Conservation (phyloP, 495 filamentous ascomycete genomes). For the Patellaria atrata region DNA sequence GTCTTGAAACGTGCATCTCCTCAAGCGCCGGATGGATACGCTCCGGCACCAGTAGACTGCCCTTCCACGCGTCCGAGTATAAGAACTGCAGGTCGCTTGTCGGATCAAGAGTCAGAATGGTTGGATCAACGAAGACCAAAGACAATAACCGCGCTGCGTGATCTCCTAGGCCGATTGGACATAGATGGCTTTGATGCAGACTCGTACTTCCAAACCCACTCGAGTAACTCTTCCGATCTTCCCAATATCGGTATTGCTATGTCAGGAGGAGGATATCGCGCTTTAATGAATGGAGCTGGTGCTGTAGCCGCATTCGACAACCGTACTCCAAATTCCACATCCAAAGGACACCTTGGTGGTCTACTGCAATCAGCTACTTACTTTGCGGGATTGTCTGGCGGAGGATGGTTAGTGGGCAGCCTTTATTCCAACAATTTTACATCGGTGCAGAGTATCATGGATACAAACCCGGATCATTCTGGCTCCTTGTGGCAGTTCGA, state of each 20-base stretch:
- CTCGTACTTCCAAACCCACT: constrained; percentile 46
- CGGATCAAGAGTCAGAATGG: constrained; percentile 57
- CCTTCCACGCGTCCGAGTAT: constrained; percentile 35
- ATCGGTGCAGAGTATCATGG: constrained; percentile 47
- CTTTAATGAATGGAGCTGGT: constrained; percentile 79
- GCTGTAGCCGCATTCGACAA: constrained; percentile 73
- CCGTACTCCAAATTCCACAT: constrained; percentile 51
- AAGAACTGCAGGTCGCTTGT: constrained; percentile 42
- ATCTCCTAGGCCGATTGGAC: constrained; percentile 56
- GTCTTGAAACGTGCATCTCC: constrained; percentile 19
- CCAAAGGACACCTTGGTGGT: constrained; percentile 61
- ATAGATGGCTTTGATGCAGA: constrained; percentile 65
- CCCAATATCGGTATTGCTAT: constrained; percentile 50
- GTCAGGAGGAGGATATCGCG: constrained; percentile 67
- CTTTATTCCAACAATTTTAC: constrained; percentile 87
- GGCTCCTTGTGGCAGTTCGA: constrained; percentile 61
- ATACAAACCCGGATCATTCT: constrained; percentile 29
- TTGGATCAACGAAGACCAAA: constrained; percentile 39
- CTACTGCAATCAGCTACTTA: constrained; percentile 78
- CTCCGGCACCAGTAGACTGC: constrained; percentile 23
- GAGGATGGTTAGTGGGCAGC: constrained; percentile 75
- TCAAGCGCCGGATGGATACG: constrained; percentile 28
- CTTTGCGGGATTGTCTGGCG: constrained; percentile 71
- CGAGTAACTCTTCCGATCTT: constrained; percentile 42
- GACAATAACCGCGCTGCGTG: constrained; percentile 52